Base-by-base conservation (phyloP, 2,329 filamentous ascomycete genomes). In the Penicillium sp. region DNA sequence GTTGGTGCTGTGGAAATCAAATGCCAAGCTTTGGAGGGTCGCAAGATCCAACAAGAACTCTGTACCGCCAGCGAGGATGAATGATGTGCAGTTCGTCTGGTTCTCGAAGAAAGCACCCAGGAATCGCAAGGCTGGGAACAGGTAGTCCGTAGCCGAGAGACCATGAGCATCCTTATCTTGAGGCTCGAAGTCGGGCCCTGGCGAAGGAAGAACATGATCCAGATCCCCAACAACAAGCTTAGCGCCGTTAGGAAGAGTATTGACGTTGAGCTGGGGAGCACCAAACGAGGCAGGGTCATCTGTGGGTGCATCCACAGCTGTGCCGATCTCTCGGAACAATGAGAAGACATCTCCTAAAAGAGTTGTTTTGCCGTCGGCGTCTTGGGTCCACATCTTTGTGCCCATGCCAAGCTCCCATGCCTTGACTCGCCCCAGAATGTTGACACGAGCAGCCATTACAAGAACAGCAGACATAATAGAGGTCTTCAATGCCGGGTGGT, bases 11-110 rank as follows among this genome's bases (percentile, higher is more conserved):
- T 87, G 83, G 69, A 90, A 88, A 68, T 90, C 84, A 65, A 87
- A 86, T 1, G 91, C 86, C 47, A 97, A 81, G 71, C 91, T 93
- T 6, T 91, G 89, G 31, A 93, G 85, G 54, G 89, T 90, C 41
- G 89, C 89, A 55, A 97, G 85, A 69, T 97, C 91, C 54, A 99
- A 81, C 21, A 97, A 81, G 50, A 89, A 82, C 72, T 97, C 91
- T 25, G 93, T 86, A 7, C 91, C 94, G 57, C 92, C 91, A 50
- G 84, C 83, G 54, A 89, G 85, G 61, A 94, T 86, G 69, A 97
- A 93, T 25, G 84, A 83, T 19, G 81, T 78, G 73, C 89, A 93
- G 66, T 95, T 83, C 35, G 81, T 81, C 56, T 84, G 81, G 68
- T 95, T 96, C 61, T 85, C 84, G 58, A 94, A 85, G 71, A 94